These are phyloP conservation scores for Exophiala sp. DNA, from an alignment of 2,329 filamentous ascomycete genomes.

Conservation along the genomic window DNA sequence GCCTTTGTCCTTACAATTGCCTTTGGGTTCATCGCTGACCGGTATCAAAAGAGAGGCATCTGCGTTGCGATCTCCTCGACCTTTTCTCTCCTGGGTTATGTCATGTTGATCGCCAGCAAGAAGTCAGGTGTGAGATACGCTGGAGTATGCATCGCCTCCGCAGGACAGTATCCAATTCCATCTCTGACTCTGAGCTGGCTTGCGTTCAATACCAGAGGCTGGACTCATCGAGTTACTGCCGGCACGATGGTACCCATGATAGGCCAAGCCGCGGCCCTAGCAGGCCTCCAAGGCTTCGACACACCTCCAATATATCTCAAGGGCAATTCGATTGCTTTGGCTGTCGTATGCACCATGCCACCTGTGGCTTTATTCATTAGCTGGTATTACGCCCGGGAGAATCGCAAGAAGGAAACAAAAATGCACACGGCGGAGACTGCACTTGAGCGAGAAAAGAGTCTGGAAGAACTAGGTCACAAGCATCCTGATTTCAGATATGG, in stretches of 20 bases:
- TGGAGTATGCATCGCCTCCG: neutral
- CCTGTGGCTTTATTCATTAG: too few species aligned
- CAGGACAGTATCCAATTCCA: neutral
- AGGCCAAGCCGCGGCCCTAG: neutral
- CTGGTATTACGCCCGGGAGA: too few species aligned
- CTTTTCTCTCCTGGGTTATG: constrained; percentile 35
- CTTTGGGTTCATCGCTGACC: constrained; percentile 72
- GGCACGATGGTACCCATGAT: neutral
- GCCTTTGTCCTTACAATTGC: constrained; percentile 66
- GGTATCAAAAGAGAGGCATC: constrained; percentile 60
- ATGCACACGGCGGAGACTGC: neutral
- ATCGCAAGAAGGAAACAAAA: too few species aligned
- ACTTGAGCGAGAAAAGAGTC: neutral
- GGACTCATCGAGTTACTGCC: neutral
- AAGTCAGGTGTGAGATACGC: neutral
- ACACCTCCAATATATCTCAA: neutral
- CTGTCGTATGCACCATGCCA: neutral
- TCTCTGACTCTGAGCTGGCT: neutral
- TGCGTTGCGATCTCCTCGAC: constrained; percentile 33
- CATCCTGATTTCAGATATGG: neutral
- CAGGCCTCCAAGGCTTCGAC: neutral
- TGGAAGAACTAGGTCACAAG: neutral
- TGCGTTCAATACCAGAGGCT: neutral
- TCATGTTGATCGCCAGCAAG: constrained; percentile 29
- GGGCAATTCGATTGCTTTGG: neutral